Conservation (phyloP, 1,284 basidiomycete species). For the Trichosporon coremiiforme region DNA sequence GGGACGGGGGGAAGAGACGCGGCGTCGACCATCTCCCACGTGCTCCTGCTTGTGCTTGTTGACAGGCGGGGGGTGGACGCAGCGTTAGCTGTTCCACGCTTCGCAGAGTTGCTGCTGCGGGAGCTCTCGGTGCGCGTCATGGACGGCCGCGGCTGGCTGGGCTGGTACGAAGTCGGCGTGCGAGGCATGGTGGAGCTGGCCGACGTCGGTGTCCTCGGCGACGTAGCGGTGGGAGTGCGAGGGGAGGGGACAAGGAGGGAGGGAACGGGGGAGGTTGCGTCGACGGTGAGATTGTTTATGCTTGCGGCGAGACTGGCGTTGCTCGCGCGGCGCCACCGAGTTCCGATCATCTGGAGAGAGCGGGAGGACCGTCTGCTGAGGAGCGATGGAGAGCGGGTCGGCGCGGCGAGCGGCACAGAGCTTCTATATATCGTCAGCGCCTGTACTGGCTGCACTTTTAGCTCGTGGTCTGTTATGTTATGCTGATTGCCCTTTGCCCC, state of each 20-base stretch:
- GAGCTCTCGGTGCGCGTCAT: constrained; percentile 1
- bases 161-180: not conserved
- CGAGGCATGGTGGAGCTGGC: not conserved
- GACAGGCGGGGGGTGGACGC: not conserved
- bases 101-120: not conserved
- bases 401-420: not conserved
- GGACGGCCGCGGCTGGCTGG: not conserved
- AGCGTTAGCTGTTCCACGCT: not conserved
- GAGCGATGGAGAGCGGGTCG: not conserved
- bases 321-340: constrained; percentile 13
- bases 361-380: not conserved
- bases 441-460: no score
- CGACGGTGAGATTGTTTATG: not conserved
- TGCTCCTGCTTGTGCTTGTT: not conserved
- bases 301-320: not conserved
- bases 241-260: constrained; percentile 1
- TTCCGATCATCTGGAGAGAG: constrained; percentile 8
- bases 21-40: constrained; percentile 10
- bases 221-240: not conserved
- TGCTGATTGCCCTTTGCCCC: not conserved
- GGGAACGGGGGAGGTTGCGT: not conserved
- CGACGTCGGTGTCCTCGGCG: not conserved
- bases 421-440: constrained; percentile 15
- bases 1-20: not conserved
- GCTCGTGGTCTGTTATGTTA: not conserved